Percentiles rank a stretch among this genome's conserved stretches.
Conservation (phyloP, 768 basidiomycete genomes). For the Mycena filopes region DNA sequence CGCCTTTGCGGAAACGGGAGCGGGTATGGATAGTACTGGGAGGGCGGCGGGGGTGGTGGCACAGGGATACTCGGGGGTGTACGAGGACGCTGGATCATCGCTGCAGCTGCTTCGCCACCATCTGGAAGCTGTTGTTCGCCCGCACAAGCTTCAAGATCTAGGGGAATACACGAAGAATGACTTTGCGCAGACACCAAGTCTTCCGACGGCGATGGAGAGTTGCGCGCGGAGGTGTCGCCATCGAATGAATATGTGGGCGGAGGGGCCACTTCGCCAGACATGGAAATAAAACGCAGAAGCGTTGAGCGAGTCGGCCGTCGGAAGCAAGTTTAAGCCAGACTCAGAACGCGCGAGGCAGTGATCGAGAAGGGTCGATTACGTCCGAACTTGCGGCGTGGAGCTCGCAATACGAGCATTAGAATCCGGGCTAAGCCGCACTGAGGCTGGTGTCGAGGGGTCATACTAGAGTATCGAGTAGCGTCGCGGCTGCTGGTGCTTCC, state of each 20-base stretch:
- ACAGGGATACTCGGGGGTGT: neutral
- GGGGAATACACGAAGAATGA: constrained; percentile 6
- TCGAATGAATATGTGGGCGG: constrained; percentile 31
- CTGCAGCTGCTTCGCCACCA: neutral
- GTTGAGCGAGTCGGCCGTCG: constrained; percentile 3
- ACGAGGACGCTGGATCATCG: neutral
- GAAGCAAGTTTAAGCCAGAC: constrained; percentile 5
- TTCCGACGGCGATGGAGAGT: constrained; percentile 24
- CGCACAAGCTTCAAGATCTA: neutral
- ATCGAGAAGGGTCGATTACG: constrained; percentile 29
- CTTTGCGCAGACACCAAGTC: constrained; percentile 26
- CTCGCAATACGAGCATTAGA: neutral
- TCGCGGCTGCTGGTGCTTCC: too few relatives aligned
- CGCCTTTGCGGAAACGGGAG: constrained; percentile 19
- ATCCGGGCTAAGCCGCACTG: neutral
- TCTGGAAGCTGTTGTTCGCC: constrained; percentile 6
- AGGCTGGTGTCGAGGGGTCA: neutral
- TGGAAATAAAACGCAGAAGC: neutral
- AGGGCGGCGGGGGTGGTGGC: neutral
- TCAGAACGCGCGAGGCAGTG: constrained; percentile 29
- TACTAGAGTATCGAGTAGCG: neutral
- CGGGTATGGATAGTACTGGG: constrained; percentile 4
- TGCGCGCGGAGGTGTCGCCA: constrained; percentile 16
- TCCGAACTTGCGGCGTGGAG: neutral
- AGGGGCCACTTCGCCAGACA: constrained; percentile 22